Conservation (phyloP, 257 asterid genomes). For the Solanum tarijense region DNA sequence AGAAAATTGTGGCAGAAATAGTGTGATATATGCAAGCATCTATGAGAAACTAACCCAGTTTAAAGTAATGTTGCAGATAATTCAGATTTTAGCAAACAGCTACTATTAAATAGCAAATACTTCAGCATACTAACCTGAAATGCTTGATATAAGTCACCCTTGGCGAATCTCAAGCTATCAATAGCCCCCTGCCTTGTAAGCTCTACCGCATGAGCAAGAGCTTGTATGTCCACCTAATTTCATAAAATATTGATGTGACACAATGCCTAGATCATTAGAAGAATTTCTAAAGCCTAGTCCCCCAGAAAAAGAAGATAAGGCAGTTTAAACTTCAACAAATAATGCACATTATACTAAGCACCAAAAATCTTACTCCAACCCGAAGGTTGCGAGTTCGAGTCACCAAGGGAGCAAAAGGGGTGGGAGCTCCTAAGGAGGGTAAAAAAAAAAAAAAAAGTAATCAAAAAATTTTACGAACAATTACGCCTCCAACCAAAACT, state of each 20-base stretch:
- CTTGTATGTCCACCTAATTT: slow-evolving; percentile 88
- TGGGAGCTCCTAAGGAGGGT: too few relatives aligned
- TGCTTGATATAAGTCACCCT: slow-evolving; percentile 85
- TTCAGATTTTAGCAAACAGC: background rate
- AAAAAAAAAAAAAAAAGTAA: background rate
- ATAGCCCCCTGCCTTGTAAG: slow-evolving; percentile 96
- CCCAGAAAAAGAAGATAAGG: background rate
- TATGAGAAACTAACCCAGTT: background rate
- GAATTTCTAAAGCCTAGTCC: background rate
- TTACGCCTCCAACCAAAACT: background rate
- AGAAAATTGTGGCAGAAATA: background rate
- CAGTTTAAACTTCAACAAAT: background rate
- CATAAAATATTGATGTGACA: background rate
- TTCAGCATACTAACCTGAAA: slow-evolving; percentile 57
- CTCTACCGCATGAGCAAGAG: slow-evolving; percentile 98
- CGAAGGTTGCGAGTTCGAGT: too few relatives aligned
- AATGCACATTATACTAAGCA: background rate
- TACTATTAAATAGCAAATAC: background rate
- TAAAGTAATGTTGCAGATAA: background rate
- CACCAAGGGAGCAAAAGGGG: too few relatives aligned
- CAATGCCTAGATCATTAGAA: background rate
- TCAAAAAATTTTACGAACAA: background rate
- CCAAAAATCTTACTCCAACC: background rate
- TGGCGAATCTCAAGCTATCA: slow-evolving; percentile 92
- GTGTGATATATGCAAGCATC: background rate